phyloP scores from a whole-genome alignment of 23 red algal genomes.

The Pyropia haitanensis region DNA sequence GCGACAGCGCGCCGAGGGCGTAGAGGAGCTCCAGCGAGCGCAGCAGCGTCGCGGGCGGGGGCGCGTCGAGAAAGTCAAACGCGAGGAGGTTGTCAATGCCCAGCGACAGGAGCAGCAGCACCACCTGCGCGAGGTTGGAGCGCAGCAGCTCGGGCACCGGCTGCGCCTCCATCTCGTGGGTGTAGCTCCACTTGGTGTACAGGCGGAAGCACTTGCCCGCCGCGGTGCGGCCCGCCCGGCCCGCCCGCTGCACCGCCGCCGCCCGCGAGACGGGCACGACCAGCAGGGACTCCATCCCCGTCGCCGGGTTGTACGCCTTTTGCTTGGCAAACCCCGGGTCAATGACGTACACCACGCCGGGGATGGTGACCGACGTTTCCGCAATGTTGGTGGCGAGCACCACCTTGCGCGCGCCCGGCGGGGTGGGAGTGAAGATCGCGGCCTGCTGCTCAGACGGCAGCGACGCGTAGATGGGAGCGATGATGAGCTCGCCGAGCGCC shows the following conservation, averaged over 20 bases:
- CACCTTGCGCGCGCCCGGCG: conserved; percentile 69
- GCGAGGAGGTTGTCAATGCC: conserved; percentile 78
- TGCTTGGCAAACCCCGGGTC: conserved; percentile 97
- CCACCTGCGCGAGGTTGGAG: conserved; percentile 71
- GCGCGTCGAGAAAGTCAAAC: conserved; percentile 92
- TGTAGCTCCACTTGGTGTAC: conserved; percentile 75
- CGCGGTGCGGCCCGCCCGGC: conserved; percentile 82
- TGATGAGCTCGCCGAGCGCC: conserved; percentile 36
- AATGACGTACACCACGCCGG: conserved; percentile 88
- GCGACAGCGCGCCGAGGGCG: conserved; percentile 68
- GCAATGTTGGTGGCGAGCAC: conserved; percentile 96
- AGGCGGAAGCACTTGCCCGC: conserved; percentile 87
- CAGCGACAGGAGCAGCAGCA: conserved; percentile 66
- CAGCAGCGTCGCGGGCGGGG: conserved; percentile 46
- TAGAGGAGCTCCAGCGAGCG: conserved; percentile 75
- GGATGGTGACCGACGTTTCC: conserved; percentile 93
- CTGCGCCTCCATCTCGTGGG: conserved; percentile 61
- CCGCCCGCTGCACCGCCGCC: conserved; percentile 75
- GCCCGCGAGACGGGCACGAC: conserved; percentile 74
- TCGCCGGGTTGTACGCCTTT: conserved; percentile 61
- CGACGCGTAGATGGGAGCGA: conserved; percentile 70
- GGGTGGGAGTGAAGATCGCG: conserved; percentile 61
- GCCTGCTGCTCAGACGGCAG: conserved; percentile 74
- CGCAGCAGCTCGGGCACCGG: conserved; percentile 72
- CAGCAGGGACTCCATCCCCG: conserved; percentile 79